phyloP scores from a whole-genome alignment of 2,329 filamentous ascomycete species.

The Zopfia rhizophila region DNA sequence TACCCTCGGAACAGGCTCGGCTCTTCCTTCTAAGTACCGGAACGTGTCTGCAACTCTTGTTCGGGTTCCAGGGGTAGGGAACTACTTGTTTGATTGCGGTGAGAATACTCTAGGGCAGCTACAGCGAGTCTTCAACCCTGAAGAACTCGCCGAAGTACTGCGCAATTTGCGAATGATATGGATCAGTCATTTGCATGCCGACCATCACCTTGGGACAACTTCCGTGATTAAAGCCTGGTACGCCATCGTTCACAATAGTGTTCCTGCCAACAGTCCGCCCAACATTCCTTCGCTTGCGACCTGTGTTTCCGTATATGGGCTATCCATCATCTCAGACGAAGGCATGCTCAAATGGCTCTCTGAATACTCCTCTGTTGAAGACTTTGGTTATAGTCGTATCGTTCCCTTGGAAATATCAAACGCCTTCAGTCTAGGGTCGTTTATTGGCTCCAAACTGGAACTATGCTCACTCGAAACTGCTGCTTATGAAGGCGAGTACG shows the following conservation, averaged over 20 bases:
- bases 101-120: conserved; percentile 93
- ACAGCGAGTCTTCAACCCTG: conserved; percentile 73
- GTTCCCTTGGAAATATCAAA: conserved; percentile 62
- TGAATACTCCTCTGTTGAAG: conserved; percentile 82
- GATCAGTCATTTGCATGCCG: conserved; percentile 95
- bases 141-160: conserved; percentile 76
- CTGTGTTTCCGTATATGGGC: conserved; percentile 30
- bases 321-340: conserved; percentile 71
- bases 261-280: conserved; percentile 38
- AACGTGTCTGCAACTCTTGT: conserved; percentile 93
- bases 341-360: conserved; percentile 80
- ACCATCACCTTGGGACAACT: conserved; percentile 91
- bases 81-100: conserved; percentile 89
- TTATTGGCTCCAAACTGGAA: conserved; percentile 39
- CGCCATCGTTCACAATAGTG: conserved; percentile 60
- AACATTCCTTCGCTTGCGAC: conserved; percentile 49
- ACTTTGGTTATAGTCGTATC: conserved; percentile 74
- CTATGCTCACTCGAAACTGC: conserved; percentile 19
- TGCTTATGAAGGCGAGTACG: conserved; percentile 6
- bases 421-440: conserved; percentile 33
- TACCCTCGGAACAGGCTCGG: conserved; percentile 90
- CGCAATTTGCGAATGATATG: conserved; percentile 82
- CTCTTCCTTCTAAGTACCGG: conserved; percentile 89
- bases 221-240: conserved; percentile 87
- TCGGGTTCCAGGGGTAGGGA: conserved; percentile 84